Percentiles rank a stretch among this genome's conserved stretches.
These are phyloP conservation scores for Cyclostephanos tholiformis DNA, from an alignment of 108 stramenopile genomes.

Conservation along the genomic window DNA sequence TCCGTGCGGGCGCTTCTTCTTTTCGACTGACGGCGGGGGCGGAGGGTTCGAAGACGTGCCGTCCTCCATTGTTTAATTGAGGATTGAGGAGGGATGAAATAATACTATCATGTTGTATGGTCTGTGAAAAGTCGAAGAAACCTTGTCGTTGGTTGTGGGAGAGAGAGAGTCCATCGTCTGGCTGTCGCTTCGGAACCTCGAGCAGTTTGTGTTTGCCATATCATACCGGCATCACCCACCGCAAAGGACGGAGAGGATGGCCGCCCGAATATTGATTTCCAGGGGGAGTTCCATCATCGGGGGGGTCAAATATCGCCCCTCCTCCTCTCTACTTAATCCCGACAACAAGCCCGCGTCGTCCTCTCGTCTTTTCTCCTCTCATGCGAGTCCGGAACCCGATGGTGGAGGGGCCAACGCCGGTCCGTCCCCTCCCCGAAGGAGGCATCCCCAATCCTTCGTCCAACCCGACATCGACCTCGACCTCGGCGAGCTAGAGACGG, in stretches of 20 bases:
- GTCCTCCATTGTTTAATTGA: conserved; percentile 14
- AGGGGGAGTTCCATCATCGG: not conserved
- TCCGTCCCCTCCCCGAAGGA: not conserved
- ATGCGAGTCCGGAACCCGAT: not conserved
- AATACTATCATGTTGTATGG: too few species aligned
- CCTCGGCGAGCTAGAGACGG: conserved; percentile 39
- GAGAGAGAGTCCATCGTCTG: too few species aligned
- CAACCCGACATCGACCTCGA: conserved; percentile 36
- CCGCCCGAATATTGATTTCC: conserved; percentile 7
- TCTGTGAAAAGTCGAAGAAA: not conserved
- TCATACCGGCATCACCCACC: too few species aligned
- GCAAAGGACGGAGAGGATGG: not conserved
- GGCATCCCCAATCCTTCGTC: conserved; percentile 48
- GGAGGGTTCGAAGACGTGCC: not conserved
- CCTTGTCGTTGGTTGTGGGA: too few species aligned
- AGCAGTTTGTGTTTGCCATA: too few species aligned
- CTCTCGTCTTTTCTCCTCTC: conserved; percentile 18
- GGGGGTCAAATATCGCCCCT: not conserved
- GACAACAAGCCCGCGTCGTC: conserved; percentile 1
- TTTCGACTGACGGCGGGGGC: not conserved
- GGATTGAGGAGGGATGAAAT: too few species aligned
- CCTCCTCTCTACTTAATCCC: not conserved
- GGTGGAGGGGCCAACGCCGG: not conserved
- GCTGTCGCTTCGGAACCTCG: not conserved
- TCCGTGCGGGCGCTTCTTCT: not conserved